Evolutionary conservation across 2,329 filamentous ascomycete genomes (phyloP), one percentile per base, ranked within the genome.

Genomic region (Beauveria bassiana): DNA sequence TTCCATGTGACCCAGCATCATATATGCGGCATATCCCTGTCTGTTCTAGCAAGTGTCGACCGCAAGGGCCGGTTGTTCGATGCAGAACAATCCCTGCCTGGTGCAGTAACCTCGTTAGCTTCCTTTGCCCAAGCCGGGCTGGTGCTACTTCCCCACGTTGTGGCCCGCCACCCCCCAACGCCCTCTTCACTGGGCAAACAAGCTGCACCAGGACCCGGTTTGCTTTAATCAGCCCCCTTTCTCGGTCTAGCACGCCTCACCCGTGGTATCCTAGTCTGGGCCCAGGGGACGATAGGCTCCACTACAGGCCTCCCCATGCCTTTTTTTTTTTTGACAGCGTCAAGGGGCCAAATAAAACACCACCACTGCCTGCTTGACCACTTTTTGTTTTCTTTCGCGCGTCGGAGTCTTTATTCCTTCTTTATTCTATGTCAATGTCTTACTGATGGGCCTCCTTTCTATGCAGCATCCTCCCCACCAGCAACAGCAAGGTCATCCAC

Each of bases 391-490:
- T 73, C 69, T 72, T 73, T 69, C 65, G 70, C 70, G 63, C 61
- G 59, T 62, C 67, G 64, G 59, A 55, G 50, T 55, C 62, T 64
- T 60, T 59, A 59, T 60, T 59, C 31, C 16, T 61, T 49, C 28
- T 24, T 42, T 55, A n/a, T 40, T 55, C 64, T 63, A 64, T 62
- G 66, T 73, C 70, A 68, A 73, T 70, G 70, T 69, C 68, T 73
- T 73, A 83, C 82, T 84, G 81, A 85, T 82, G 78, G 77, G 79
- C 77, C 74, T 82, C 75, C 79, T 79, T 77, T 81, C 78, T 80
- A 82, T 84, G 81, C 85, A 91, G 87, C 87, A 90, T 83, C 87
- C 89, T 79, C 82, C 86, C 78, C 86, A 89, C 79, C 84, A 87
- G 74, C 78, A 61, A 49, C 59, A 85, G 74, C 85, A 89, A 80